Conservation (phyloP, 2,329 filamentous ascomycete genomes). For the Paraphoma sp. region DNA sequence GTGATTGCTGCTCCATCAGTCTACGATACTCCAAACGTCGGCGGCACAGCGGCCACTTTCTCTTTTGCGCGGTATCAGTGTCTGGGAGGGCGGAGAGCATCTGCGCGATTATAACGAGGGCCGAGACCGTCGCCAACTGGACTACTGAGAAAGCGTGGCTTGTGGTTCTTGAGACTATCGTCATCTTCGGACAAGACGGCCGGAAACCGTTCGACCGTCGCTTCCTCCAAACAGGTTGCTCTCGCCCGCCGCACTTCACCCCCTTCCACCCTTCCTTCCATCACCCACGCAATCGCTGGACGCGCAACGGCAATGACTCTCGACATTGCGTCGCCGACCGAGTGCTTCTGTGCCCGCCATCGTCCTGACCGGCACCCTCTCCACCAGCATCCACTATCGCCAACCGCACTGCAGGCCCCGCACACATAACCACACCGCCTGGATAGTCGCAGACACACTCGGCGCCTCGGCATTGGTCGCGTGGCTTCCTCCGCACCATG, state of each 20-base stretch:
- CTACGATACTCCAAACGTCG: background rate
- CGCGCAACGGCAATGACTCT: conserved; percentile 32
- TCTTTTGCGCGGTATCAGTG: background rate
- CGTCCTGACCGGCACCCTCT: conserved; percentile 5
- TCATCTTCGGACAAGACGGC: conserved; percentile 10
- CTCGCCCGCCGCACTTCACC: conserved; percentile 9
- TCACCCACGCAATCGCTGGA: conserved; percentile 3
- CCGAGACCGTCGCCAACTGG: conserved; percentile 2
- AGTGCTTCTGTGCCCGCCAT: conserved; percentile 25
- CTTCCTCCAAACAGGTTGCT: conserved; percentile 16
- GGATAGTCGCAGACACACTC: background rate
- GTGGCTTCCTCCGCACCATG: conserved; percentile 28
- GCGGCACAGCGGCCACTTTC: background rate
- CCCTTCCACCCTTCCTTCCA: background rate
- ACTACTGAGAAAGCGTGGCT: conserved; percentile 1
- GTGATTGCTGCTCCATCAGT: background rate
- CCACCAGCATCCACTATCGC: conserved; percentile 1
- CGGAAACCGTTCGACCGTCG: conserved; percentile 11
- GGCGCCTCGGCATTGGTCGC: background rate
- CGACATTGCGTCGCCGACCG: conserved; percentile 22
- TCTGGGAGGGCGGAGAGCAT: background rate
- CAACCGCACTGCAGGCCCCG: background rate
- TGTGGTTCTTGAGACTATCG: conserved; percentile 7
- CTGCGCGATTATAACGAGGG: background rate
- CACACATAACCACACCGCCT: background rate